Conservation (phyloP, 208 protist species). For the Lotmaria passim region DNA sequence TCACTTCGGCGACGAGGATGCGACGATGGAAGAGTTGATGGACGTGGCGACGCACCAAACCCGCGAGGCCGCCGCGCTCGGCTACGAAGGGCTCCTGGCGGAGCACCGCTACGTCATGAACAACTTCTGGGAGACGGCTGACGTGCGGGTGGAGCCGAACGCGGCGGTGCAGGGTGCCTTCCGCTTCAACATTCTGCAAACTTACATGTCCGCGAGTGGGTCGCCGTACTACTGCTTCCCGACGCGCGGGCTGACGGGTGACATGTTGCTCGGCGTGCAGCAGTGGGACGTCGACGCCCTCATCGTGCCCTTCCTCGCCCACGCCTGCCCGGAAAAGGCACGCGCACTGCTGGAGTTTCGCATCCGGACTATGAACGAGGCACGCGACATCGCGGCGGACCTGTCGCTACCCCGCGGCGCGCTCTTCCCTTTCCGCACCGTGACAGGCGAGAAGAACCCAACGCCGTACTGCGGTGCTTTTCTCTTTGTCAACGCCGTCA, state of each 20-base stretch:
- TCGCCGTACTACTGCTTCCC: constrained; percentile 63
- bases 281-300: constrained; percentile 91
- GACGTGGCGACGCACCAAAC: constrained; percentile 72
- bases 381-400: constrained; percentile 70
- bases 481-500: constrained; percentile 87
- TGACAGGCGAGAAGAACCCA: constrained; percentile 78
- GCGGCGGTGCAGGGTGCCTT: constrained; percentile 71
- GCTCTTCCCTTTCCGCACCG: constrained; percentile 83
- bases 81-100: constrained; percentile 65
- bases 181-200: constrained; percentile 88
- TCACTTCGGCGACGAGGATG: constrained; percentile 82
- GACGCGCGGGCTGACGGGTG: constrained; percentile 75
- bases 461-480: constrained; percentile 76
- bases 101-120: constrained; percentile 71
- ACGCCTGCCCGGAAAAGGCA: constrained; percentile 77
- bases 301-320: constrained; percentile 83
- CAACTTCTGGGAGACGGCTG: constrained; percentile 74
- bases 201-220: constrained; percentile 61
- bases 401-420: constrained; percentile 86
- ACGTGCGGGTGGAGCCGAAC: constrained; percentile 66
- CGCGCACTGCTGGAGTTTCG: constrained; percentile 86
- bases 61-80: constrained; percentile 51
- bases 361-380: constrained; percentile 78
- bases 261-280: constrained; percentile 73
- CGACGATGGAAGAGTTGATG: constrained; percentile 78